A percentile compares a stretch with the other conserved stretches of the same genome.
phyloP scores from a whole-genome alignment of 768 basidiomycete species.

The Boletus barrowsii region DNA sequence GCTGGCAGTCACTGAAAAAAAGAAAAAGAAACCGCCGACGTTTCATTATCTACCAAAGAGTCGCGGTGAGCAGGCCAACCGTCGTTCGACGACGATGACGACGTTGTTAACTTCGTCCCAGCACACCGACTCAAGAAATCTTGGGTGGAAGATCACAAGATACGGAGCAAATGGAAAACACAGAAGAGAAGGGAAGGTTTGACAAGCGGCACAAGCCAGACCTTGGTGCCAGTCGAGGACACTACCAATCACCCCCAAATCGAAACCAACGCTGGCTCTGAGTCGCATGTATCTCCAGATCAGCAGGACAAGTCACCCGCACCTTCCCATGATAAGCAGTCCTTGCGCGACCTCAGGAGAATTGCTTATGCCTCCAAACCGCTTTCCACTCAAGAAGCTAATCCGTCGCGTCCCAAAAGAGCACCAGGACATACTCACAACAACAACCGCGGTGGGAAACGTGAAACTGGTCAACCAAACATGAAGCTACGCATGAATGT shows the following conservation, averaged over 20 bases:
- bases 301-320: constrained; percentile 1
- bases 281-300: neutral
- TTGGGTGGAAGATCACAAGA: constrained; percentile 76
- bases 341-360: constrained; percentile 58
- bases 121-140: constrained; percentile 79
- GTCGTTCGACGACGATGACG: neutral
- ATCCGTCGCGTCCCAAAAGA: constrained; percentile 35
- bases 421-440: constrained; percentile 6
- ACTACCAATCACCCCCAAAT: neutral
- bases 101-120: constrained; percentile 27
- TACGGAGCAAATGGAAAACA: constrained; percentile 75
- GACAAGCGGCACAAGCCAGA: constrained; percentile 9
- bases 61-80: constrained; percentile 49
- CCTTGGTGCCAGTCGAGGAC: neutral
- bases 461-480: constrained; percentile 49
- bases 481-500: constrained; percentile 89
- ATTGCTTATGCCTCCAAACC: constrained; percentile 60
- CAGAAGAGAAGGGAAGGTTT: constrained; percentile 56
- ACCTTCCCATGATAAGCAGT: constrained; percentile 17
- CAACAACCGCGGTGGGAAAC: constrained; percentile 27
- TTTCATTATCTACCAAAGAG: constrained; percentile 64
- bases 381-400: constrained; percentile 56
- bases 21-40: constrained; percentile 58
- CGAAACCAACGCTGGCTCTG: neutral
- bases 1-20: constrained; percentile 8